Percentiles rank a stretch among this genome's conserved stretches.
Conservation (phyloP, 1,284 basidiomycete genomes). For the Malassezia sympodialis region DNA sequence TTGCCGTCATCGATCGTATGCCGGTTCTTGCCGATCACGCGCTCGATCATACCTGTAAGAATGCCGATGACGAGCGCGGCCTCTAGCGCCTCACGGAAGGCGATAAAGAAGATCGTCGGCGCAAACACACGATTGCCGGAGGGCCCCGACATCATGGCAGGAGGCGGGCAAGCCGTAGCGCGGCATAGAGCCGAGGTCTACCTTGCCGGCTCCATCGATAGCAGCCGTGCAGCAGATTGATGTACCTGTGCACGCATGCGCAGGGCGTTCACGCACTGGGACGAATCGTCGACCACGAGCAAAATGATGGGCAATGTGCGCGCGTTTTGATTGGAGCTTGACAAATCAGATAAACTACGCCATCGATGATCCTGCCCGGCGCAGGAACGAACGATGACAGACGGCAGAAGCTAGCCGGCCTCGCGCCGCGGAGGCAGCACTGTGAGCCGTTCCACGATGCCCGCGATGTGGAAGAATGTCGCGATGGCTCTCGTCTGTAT, state of each 20-base stretch:
- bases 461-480: neutral
- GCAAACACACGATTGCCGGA: conserved; percentile 42
- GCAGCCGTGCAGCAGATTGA: neutral
- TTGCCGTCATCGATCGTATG: conserved; percentile 15
- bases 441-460: neutral
- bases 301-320: no score
- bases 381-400: neutral
- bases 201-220: neutral
- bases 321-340: neutral
- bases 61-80: conserved; percentile 44
- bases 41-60: conserved; percentile 40
- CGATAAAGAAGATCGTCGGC: conserved; percentile 45
- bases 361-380: neutral
- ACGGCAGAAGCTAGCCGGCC: no score
- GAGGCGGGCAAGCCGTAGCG: neutral
- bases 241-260: no score
- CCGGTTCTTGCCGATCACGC: conserved; percentile 26
- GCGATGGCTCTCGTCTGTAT: neutral
- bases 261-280: no score
- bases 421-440: no score
- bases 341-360: neutral
- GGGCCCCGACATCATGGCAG: conserved; percentile 9
- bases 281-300: no score
- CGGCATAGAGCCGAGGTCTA: neutral
- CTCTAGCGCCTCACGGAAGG: conserved; percentile 41